These are phyloP conservation scores for Salix caprea DNA, from an alignment of 345 rosid genomes.

Conservation along the genomic window DNA sequence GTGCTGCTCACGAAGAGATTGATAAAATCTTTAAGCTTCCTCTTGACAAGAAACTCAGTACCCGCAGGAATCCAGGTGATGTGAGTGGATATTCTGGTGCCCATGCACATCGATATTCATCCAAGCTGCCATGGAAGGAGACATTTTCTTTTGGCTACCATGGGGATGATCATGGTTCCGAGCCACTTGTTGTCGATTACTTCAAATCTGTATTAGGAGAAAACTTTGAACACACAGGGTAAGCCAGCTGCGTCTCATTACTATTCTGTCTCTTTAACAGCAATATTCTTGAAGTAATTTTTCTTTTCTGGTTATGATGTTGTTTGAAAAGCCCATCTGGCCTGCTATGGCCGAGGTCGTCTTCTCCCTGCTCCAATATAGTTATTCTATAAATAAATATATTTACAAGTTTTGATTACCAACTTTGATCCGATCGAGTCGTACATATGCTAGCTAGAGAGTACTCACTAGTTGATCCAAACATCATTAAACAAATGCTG, in stretches of 20 bases:
- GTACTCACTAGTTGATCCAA: too few species aligned
- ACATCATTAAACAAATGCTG: too few species aligned
- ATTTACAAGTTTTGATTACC: not conserved
- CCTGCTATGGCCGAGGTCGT: not conserved
- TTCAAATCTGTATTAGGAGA: constrained; percentile 41
- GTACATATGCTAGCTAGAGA: too few species aligned
- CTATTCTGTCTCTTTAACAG: not conserved
- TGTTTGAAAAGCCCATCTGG: not conserved
- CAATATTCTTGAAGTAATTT: not conserved
- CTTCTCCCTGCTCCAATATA: not conserved
- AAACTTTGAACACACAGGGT: constrained; percentile 50
- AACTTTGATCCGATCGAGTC: too few species aligned
- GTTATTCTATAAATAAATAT: not conserved
- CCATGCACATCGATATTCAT: constrained; percentile 43
- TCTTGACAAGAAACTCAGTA: constrained; percentile 31
- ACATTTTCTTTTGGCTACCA: constrained; percentile 39
- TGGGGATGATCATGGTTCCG: constrained; percentile 4
- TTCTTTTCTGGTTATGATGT: not conserved
- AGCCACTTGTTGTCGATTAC: constrained; percentile 32
- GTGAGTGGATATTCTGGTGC: constrained; percentile 50
- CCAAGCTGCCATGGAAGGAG: constrained; percentile 71
- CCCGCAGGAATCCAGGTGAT: constrained; percentile 30
- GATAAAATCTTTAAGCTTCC: constrained; percentile 44
- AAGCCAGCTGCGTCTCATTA: not conserved
- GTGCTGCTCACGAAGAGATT: constrained; percentile 29